These are phyloP conservation scores for Lipomyces sp. DNA, from an alignment of 805 yeast genomes.

Conservation along the genomic window DNA sequence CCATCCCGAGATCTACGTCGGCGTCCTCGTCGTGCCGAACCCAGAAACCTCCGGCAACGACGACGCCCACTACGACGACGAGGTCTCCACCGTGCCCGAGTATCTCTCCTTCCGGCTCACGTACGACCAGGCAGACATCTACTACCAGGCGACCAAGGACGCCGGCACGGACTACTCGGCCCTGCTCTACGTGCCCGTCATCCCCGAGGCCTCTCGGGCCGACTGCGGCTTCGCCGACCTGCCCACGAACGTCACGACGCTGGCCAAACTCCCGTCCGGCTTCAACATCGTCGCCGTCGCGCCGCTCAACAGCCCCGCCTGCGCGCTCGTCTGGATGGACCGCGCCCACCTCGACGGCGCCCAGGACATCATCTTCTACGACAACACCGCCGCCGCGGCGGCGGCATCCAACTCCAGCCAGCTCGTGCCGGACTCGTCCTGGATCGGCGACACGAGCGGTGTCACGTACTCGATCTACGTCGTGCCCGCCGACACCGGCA, in stretches of 20 bases:
- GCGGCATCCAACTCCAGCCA: background rate
- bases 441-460: constrained; percentile 8
- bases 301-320: constrained; percentile 13
- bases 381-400: background rate
- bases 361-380: constrained; percentile 16
- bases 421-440: background rate
- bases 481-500: constrained; percentile 9
- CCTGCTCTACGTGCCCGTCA: constrained; percentile 22
- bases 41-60: no score
- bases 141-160: constrained; percentile 11
- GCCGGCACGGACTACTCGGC: constrained; percentile 7
- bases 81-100: constrained; percentile 11
- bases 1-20: constrained; percentile 15
- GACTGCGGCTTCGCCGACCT: constrained; percentile 12
- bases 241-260: constrained; percentile 17
- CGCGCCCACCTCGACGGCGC: constrained; percentile 26
- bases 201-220: background rate
- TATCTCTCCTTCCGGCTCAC: constrained; percentile 13
- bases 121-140: constrained; percentile 1
- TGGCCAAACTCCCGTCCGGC: constrained; percentile 19
- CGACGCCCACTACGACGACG: background rate
- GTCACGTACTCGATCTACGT: constrained; percentile 22
- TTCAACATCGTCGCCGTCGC: constrained; percentile 24
- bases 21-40: constrained; percentile 28
- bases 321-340: constrained; percentile 22